These are phyloP conservation scores for Chaetomiaceae sp. DNA, from an alignment of 2,329 filamentous ascomycete species.

Conservation along the genomic window DNA sequence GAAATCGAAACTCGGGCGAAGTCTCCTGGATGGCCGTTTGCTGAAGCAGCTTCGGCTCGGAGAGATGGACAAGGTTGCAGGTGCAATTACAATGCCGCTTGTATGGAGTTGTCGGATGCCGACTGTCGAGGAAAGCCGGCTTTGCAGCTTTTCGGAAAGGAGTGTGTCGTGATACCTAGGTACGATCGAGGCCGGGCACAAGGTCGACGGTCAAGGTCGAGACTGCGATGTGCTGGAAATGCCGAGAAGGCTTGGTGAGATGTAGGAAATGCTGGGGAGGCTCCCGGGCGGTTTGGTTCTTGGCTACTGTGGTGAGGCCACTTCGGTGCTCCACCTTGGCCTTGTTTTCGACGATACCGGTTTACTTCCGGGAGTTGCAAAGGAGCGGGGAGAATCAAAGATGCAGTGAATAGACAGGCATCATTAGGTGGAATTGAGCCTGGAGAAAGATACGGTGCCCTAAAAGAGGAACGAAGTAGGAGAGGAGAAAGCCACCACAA, in stretches of 20 bases:
- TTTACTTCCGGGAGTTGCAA: neutral
- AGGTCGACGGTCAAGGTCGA: neutral
- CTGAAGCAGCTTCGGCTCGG: constrained; percentile 7
- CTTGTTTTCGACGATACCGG: constrained; percentile 4
- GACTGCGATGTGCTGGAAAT: neutral
- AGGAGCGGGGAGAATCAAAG: constrained; percentile 5
- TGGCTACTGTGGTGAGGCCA: constrained; percentile 9
- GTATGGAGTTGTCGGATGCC: constrained; percentile 10
- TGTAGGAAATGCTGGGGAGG: constrained; percentile 12
- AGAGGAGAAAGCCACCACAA: neutral
- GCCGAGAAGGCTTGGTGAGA: no score
- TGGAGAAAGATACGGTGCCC: constrained; percentile 20
- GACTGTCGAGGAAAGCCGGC: constrained; percentile 10
- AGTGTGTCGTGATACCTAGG: constrained; percentile 12
- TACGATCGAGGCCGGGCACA: constrained; percentile 5
- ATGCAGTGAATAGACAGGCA: constrained; percentile 30
- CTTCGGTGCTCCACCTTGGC: constrained; percentile 4
- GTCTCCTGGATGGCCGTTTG: constrained; percentile 18
- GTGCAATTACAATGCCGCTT: constrained; percentile 21
- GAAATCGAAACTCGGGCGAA: constrained; percentile 10
- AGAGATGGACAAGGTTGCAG: constrained; percentile 13
- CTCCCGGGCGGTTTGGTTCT: constrained; percentile 13
- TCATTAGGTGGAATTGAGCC: constrained; percentile 28
- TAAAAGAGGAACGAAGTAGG: constrained; percentile 1
- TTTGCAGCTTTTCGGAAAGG: constrained; percentile 15